Percentiles rank a stretch among this genome's conserved stretches.
Conservation (phyloP, 371 early-diverging fungal species). For the Saksenaea oblongispora region DNA sequence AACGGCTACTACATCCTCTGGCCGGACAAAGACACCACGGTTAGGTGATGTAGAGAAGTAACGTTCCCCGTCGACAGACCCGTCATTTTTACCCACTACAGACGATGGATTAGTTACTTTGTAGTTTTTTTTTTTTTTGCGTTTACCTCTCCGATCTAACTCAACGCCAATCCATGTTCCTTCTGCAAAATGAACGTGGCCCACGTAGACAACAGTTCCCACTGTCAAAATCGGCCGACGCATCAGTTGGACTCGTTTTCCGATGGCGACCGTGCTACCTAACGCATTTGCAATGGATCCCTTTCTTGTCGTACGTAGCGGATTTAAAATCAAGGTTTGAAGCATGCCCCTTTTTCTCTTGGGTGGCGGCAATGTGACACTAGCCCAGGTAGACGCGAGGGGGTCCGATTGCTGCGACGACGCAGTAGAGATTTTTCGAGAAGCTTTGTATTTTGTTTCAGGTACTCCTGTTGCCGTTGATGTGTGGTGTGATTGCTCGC, state of each 20-base stretch:
- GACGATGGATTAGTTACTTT: neutral
- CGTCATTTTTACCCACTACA: slow-evolving; percentile 9
- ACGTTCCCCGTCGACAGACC: slow-evolving; percentile 7
- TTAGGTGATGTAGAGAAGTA: slow-evolving; percentile 13
- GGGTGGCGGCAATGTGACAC: neutral
- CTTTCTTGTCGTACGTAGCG: neutral
- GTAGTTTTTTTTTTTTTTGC: neutral
- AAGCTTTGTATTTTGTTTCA: neutral
- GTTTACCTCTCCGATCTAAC: slow-evolving; percentile 34
- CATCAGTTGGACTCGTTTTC: slow-evolving; percentile 24
- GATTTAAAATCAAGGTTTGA: neutral
- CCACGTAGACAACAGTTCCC: slow-evolving; percentile 29
- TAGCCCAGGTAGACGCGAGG: neutral
- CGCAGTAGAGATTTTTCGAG: neutral
- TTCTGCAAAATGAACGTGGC: slow-evolving; percentile 33
- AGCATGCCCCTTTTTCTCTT: neutral
- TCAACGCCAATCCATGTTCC: slow-evolving; percentile 43
- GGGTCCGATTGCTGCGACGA: neutral
- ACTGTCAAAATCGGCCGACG: slow-evolving; percentile 28
- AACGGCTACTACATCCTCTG: slow-evolving; percentile 10
- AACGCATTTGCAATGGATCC: slow-evolving; percentile 5
- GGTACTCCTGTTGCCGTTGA: neutral
- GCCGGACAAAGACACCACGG: slow-evolving; percentile 14
- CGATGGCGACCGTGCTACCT: neutral
- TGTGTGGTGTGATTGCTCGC: neutral